Evolutionary conservation across 129 eudicot genomes (phyloP).

Genomic region (Centella asiatica): DNA sequence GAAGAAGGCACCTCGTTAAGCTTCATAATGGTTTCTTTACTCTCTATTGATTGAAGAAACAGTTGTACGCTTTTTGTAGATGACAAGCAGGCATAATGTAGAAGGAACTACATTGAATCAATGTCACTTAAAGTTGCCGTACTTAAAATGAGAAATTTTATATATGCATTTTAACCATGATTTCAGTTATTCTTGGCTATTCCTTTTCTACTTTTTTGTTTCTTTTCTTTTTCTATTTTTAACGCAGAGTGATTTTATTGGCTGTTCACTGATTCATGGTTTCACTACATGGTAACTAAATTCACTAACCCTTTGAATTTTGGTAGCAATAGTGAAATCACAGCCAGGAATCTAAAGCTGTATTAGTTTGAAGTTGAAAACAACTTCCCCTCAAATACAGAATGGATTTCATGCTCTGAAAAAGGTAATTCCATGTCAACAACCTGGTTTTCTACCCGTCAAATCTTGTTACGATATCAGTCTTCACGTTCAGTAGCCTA

Average conservation of each 20-base stretch:
- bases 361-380: no score
- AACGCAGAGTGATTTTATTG: no score
- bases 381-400: no score
- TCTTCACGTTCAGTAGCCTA: no score
- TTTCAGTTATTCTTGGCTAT: background rate
- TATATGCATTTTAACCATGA: background rate
- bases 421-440: no score
- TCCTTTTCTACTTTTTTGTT: background rate
- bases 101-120: conserved; percentile 7
- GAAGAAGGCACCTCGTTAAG: conserved; percentile 63
- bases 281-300: background rate
- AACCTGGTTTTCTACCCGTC: no score
- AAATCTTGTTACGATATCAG: no score
- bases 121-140: background rate
- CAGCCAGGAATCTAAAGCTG: no score
- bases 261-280: no score
- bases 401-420: no score
- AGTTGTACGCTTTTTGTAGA: background rate
- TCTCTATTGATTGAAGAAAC: background rate
- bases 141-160: background rate
- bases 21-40: background rate
- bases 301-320: background rate
- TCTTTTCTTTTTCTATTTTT: no score
- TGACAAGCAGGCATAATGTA: background rate
- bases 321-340: background rate